Conservation (phyloP, 345 rosid species). For the Cardiospermum halicacabum region DNA sequence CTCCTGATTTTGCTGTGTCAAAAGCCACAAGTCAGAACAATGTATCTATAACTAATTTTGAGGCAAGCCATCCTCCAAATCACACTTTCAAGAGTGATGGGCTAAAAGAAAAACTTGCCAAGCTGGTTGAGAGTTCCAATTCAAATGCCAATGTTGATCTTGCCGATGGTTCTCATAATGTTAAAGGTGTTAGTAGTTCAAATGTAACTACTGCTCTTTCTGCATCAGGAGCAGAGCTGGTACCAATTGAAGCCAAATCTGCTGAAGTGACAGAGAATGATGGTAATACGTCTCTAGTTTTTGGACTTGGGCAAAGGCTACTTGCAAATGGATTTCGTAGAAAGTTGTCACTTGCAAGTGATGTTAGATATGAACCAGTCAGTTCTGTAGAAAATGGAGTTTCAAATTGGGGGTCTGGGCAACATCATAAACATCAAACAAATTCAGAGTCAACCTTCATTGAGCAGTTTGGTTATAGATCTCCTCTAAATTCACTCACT, state of each 20-base stretch:
- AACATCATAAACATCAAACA: slow-evolving; percentile 20
- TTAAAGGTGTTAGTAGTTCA: slow-evolving; percentile 18
- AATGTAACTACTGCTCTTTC: slow-evolving; percentile 16
- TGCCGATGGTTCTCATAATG: slow-evolving; percentile 21
- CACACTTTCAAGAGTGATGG: slow-evolving; percentile 13
- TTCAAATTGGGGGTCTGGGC: slow-evolving; percentile 30
- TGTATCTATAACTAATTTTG: slow-evolving; percentile 21
- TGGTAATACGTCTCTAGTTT: slow-evolving; percentile 40
- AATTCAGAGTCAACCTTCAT: slow-evolving; percentile 19
- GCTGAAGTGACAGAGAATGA: slow-evolving; percentile 28
- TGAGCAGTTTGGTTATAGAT: slow-evolving; percentile 35
- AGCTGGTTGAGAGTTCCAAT: slow-evolving; percentile 26
- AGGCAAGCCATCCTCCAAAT: slow-evolving; percentile 20
- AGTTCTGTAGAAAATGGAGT: slow-evolving; percentile 27
- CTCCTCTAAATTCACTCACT: slow-evolving; percentile 40
- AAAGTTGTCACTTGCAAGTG: slow-evolving; percentile 41
- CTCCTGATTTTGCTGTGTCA: slow-evolving; percentile 72
- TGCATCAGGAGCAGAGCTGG: slow-evolving; percentile 27
- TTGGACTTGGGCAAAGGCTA: slow-evolving; percentile 63
- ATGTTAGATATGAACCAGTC: slow-evolving; percentile 33
- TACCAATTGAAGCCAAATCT: slow-evolving; percentile 24
- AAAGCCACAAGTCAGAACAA: slow-evolving; percentile 24
- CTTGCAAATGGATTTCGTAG: slow-evolving; percentile 53
- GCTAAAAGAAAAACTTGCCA: slow-evolving; percentile 27
- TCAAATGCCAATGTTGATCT: slow-evolving; percentile 28